Base-by-base conservation (phyloP, 2,329 filamentous ascomycete species). In the Lasiodiplodia gonubiensis region DNA sequence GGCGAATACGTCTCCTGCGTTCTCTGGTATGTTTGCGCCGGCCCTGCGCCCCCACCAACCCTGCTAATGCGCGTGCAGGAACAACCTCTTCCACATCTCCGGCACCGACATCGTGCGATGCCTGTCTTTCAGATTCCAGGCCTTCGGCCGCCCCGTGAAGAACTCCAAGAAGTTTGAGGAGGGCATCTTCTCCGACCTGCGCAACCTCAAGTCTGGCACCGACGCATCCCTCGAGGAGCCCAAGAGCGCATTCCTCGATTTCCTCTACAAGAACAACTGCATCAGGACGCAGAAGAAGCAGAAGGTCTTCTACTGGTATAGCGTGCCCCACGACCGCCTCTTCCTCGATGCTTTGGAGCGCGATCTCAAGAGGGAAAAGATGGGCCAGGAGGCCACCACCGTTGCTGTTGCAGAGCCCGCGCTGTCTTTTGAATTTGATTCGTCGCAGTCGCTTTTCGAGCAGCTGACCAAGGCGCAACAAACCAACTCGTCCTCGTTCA, bases 251-350 rank as follows among this genome's bases (percentile, higher is more conserved):
- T 99, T 99, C 83, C 88, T 99, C 70, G 95, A 99, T 81, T 99
- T 98, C 80, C 86, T 99, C 53, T 99, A 99, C 89, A 99, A 99
- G 87, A 99, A 99, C 88, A 99, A 99, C 85, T 99, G 95, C 86
- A 99, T 99, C 74, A 90, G 95, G 74, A 99, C 95, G 46, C 95
- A 99, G 82, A 99, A 99, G 89, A 99, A 99, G 87, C 95, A 99
- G 79, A 99, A 99, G 86, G 95, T 99, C 72, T 99, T 99, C 78
- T 99, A 98, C 84, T 99, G 95, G 95, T 99, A 98, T 83, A 97
- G 94, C 83, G 95, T 99, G 57, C 95, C 95, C 1, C 95, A 99
- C 80, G 95, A 99, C 81, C 89, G 95, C 66, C 89, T 99, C 63
- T 99, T 99, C 83, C 90, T 99, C 73, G 95, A 99, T 83, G 95